Evolutionary conservation across 2,329 filamentous ascomycete genomes (phyloP), one percentile per base, ranked within the genome.

Genomic region (Ophiostoma sp.): DNA sequence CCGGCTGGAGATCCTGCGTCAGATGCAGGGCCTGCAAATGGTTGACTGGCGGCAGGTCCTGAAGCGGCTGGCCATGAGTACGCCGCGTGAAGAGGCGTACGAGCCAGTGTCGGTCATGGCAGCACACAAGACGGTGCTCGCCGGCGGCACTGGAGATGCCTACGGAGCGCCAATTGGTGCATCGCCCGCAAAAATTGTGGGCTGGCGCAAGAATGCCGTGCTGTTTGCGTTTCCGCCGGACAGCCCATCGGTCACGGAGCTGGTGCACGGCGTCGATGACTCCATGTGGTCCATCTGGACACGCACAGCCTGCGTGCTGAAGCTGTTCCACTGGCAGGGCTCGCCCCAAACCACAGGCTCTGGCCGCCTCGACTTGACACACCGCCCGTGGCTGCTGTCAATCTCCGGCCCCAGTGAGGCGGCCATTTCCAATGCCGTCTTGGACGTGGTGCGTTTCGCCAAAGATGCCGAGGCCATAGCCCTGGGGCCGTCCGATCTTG

Each of bases 11-110:
- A 75, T 75, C 23, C 76, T 80, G 31, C 78, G 78, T 71, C 72
- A 74, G 27, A 74, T 75, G 15, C 76, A 78, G 69, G 70, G 73
- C 1, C 74, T 73, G 48, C 75, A 73, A 20, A 74, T 77, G 48
- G 76, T 79, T 1, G 76, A 80, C 71, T 85, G 82, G 82, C 78
- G 76, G 17, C 72, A 75, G 6, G 79, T 80, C 13, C 77, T 85
- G 57, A 72, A 75, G 10, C 72, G 79, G 4, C 77, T 85, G 71
- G 77, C 77, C 72, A 74, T 74, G 17, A 78, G 75, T 73, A 83
- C 81, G 17, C 75, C 75, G n/a, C 35, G 68, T 67, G 48, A 60
- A 23, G 41, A 20, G 27, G 31, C 65, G 31, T 27, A 68, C 65
- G 65, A 52, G 62, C 36, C 23, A 17, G 15, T 67, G 27, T 13